Percentiles rank a stretch among this genome's conserved stretches.
Evolutionary conservation across 345 rosid genomes (phyloP).

Genomic region (Corchorus capsularis): DNA sequence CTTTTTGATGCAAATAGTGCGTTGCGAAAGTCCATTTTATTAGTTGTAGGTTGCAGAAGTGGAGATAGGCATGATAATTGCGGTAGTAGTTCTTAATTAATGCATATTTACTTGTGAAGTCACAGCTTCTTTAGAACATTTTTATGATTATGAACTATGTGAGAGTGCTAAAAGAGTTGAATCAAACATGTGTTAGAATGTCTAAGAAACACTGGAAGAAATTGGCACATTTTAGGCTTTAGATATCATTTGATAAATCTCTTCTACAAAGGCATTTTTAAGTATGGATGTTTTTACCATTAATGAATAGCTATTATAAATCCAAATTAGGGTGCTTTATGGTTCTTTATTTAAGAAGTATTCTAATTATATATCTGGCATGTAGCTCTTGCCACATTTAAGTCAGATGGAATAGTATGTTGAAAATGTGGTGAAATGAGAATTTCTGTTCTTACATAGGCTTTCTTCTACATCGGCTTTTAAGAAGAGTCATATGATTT

Average conservation of each 20-base stretch:
- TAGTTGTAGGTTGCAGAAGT: not conserved
- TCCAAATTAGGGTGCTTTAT: not conserved
- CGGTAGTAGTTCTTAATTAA: not conserved
- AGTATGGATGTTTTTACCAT: not conserved
- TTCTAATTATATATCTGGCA: not conserved
- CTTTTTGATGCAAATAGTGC: too few relatives aligned
- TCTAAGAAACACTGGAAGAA: not conserved
- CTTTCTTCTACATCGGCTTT: not conserved
- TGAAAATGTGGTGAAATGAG: not conserved
- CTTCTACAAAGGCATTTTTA: not conserved
- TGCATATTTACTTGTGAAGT: not conserved
- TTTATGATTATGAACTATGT: not conserved
- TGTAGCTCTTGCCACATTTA: not conserved
- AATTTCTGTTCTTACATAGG: not conserved
- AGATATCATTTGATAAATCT: not conserved
- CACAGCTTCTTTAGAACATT: not conserved
- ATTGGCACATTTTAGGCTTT: not conserved
- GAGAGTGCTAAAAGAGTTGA: not conserved
- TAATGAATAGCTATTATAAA: not conserved
- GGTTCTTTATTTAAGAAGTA: too few relatives aligned
- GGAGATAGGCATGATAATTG: not conserved
- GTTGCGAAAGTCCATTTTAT: not conserved
- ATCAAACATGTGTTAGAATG: slow-evolving; percentile 4
- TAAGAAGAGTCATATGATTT: not conserved
- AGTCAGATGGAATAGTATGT: not conserved